phyloP scores from a whole-genome alignment of 768 basidiomycete genomes.

The Tremella mesenterica region DNA sequence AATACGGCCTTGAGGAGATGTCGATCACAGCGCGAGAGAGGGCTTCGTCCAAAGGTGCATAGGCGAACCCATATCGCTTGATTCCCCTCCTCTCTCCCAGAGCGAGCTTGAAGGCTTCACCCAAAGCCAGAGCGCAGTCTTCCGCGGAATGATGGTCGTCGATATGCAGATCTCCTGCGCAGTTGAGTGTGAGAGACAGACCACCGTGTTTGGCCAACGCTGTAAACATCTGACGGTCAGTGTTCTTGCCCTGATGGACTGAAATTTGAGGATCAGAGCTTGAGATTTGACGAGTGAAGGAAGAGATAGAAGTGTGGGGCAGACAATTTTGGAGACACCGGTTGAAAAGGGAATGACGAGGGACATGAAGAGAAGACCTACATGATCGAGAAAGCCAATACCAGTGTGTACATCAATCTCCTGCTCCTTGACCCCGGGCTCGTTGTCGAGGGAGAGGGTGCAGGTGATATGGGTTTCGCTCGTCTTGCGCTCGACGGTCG shows the following conservation, averaged over 20 bases:
- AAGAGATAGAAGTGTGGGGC: not conserved
- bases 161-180: slow-evolving; percentile 91
- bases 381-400: slow-evolving; percentile 98
- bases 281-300: not conserved
- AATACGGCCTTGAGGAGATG: slow-evolving; percentile 94
- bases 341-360: not conserved
- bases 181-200: slow-evolving; percentile 81
- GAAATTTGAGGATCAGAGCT: no score
- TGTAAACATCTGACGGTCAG: slow-evolving; percentile 77
- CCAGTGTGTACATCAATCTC: slow-evolving; percentile 80
- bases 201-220: slow-evolving; percentile 95
- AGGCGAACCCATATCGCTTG: slow-evolving; percentile 87
- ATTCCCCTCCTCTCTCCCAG: slow-evolving; percentile 92
- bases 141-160: slow-evolving; percentile 99
- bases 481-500: slow-evolving; percentile 67
- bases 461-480: slow-evolving; percentile 87
- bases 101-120: slow-evolving; percentile 80
- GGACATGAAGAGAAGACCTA: slow-evolving; percentile 45
- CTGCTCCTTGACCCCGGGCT: slow-evolving; percentile 58
- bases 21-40: slow-evolving; percentile 93
- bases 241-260: no score
- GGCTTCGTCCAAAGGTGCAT: slow-evolving; percentile 94
- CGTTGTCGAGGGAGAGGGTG: slow-evolving; percentile 68
- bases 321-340: not conserved
- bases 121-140: slow-evolving; percentile 54